These are phyloP conservation scores for Pythium brachiatum DNA, from an alignment of 352 stramenopile genomes.

Conservation along the genomic window DNA sequence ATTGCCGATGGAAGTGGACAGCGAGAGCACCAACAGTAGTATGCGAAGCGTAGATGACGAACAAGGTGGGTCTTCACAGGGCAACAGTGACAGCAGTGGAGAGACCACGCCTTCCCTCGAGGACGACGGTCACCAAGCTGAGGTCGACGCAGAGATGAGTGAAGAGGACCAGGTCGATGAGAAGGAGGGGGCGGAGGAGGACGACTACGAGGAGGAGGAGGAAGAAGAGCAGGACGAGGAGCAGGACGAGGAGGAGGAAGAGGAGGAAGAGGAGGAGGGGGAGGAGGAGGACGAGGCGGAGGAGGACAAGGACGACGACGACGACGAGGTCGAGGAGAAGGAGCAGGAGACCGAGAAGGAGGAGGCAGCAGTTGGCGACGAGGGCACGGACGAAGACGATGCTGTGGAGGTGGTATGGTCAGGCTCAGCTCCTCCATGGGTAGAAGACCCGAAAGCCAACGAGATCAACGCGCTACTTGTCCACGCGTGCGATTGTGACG, in stretches of 20 bases:
- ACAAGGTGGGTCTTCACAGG: background rate
- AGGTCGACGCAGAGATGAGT: too few relatives aligned
- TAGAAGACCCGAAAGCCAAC: slow-evolving; percentile 26
- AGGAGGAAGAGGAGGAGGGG: too few relatives aligned
- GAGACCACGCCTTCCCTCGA: background rate
- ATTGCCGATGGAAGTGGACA: background rate
- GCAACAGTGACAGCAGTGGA: background rate
- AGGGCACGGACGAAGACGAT: too few relatives aligned
- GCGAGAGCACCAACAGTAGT: background rate
- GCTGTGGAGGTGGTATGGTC: slow-evolving; percentile 3
- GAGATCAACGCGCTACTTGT: slow-evolving; percentile 50
- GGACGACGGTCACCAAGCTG: too few relatives aligned
- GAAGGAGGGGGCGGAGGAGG: too few relatives aligned
- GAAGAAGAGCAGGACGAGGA: background rate
- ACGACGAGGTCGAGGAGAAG: slow-evolving; percentile 20
- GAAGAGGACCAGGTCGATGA: too few relatives aligned
- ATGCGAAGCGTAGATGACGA: background rate
- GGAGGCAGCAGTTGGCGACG: too few relatives aligned
- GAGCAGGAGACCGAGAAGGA: too few relatives aligned
- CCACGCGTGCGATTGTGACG: slow-evolving; percentile 55
- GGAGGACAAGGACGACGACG: background rate
- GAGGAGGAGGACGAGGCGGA: too few relatives aligned
- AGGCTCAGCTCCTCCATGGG: background rate
- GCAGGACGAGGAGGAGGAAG: background rate
- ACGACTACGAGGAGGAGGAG: too few relatives aligned